Base-by-base conservation (phyloP, 192 early-diverging fungal species). In the Dissophora ornata region DNA sequence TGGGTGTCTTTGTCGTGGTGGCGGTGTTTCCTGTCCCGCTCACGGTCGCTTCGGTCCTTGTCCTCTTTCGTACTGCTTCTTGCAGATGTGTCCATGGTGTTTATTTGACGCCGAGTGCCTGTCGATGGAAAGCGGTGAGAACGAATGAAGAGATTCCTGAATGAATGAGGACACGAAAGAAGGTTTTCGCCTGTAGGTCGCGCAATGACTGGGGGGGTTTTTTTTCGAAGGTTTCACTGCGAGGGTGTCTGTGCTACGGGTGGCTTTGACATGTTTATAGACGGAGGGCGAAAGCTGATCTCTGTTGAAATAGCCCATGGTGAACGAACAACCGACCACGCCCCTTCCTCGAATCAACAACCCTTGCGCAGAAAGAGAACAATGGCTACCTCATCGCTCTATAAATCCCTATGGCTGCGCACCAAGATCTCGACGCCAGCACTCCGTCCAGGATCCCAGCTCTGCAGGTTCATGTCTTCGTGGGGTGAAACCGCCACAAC, bases 51-150 rank as follows among this genome's bases (percentile, higher is more conserved):
- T n/a, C 64, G 52, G 30, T 68, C 46, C 19, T 24, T 53, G 16
- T 69, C 57, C 1, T 19, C 33, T 9, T 71, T 59, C 26, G 38
- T 24, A 41, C 62, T 60, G 53, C 70, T 58, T 42, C 56, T 30
- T 60, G 70, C 46, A 21, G 61, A 34, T 53, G 70, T 45, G 15
- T 74, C 70, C 70, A 74, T 73, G 53, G 13, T 33, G 42, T 47
- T 5, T n/a, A 28, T 6, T 38, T 18, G 19, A 19, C 0, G 2
- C n/a, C n/a, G n/a, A n/a, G n/a, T n/a, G n/a, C n/a, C n/a, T n/a
- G 18, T 1, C 6, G 40, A n/a, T 42, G 12, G 24, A 11, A 29
- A 11, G n/a, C 15, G 16, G 16, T 12, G 64, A 33, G 42, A 46
- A 46, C 10, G 38, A 12, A 28, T n/a, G n/a, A n/a, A n/a, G n/a